Evolutionary conservation across 2,329 filamentous ascomycete genomes (phyloP), one percentile per base, ranked within the genome.

Genomic region (Didymella pomorum): DNA sequence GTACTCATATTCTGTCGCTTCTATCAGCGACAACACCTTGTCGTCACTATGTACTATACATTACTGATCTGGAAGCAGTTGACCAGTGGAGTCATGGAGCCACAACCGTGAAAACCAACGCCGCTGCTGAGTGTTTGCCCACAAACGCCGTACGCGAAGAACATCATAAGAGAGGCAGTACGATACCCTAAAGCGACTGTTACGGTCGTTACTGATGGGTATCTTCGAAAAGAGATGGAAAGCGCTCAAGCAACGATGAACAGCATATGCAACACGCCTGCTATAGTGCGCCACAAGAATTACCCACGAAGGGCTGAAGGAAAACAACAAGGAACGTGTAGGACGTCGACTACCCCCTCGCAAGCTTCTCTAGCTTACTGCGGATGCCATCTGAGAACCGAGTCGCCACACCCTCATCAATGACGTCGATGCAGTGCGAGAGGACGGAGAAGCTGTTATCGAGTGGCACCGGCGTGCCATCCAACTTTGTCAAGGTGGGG

Each of bases 351-450:
- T 49, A 66, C 26, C 72, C 71, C 39, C 74, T 65, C 28, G 79
- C 74, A 42, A 83, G 67, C 59, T 78, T 79, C 57, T 83, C 80
- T 23, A 86, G 75, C 71, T 86, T 86, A 54, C 79, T 78, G 39
- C 80, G 78, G 58, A 86, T 83, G 9, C 84, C 84, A 62, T 86
- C 83, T 7, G 81, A 81, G 63, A 86, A 82, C 21, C 82, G 78
- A 44, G 81, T 82, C 31, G 82, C 76, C 14, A 80, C 74, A 29
- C 83, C 84, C 59, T 83, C 82, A 45, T 84, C 82, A 52, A 86
- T 77, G 43, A 85, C 73, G 43, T 83, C 81, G 60, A 84, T 77
- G 68, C 81, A 84, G 63, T 85, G 80, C 26, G 77, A 78, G 25
- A 86, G 74, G 4, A 86, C 76, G 16, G 79, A 75, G 56, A 79